Conservation (phyloP, 169 alveolate species). For the Cryptosporidium andersoni region DNA sequence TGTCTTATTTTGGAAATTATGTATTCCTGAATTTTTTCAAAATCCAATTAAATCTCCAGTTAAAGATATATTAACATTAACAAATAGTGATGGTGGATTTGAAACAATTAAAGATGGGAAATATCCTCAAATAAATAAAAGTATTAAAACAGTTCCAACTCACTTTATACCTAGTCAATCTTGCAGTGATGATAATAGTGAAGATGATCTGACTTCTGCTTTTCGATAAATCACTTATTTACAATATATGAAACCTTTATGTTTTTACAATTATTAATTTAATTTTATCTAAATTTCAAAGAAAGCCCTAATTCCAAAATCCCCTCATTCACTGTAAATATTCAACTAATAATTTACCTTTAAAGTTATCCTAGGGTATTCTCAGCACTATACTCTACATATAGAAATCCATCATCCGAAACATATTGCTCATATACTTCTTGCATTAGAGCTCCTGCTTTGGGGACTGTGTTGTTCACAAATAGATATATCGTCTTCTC, state of each 20-base stretch:
- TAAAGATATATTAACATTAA: no score
- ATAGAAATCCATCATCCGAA: slow-evolving; percentile 85
- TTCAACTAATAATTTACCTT: background rate
- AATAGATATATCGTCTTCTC: slow-evolving; percentile 82
- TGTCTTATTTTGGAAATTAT: slow-evolving; percentile 43
- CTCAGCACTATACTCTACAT: slow-evolving; percentile 83
- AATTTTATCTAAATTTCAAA: background rate
- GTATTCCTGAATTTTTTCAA: background rate
- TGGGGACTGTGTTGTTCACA: slow-evolving; percentile 82
- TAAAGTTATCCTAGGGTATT: slow-evolving; percentile 77
- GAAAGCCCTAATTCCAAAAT: background rate
- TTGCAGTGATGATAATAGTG: slow-evolving; percentile 23
- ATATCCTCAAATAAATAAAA: background rate
- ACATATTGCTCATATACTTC: slow-evolving; percentile 83
- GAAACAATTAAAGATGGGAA: background rate
- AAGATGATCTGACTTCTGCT: slow-evolving; percentile 65
- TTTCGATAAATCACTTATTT: slow-evolving; percentile 6
- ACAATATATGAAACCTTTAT: background rate
- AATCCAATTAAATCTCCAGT: background rate
- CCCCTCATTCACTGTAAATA: no score
- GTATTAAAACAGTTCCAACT: slow-evolving; percentile 1
- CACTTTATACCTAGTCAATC: slow-evolving; percentile 8
- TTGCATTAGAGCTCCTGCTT: slow-evolving; percentile 82
- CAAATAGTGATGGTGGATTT: background rate
- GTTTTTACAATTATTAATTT: background rate